Conservation (phyloP, 2,329 filamentous ascomycete species). For the Fulvia fulva region DNA sequence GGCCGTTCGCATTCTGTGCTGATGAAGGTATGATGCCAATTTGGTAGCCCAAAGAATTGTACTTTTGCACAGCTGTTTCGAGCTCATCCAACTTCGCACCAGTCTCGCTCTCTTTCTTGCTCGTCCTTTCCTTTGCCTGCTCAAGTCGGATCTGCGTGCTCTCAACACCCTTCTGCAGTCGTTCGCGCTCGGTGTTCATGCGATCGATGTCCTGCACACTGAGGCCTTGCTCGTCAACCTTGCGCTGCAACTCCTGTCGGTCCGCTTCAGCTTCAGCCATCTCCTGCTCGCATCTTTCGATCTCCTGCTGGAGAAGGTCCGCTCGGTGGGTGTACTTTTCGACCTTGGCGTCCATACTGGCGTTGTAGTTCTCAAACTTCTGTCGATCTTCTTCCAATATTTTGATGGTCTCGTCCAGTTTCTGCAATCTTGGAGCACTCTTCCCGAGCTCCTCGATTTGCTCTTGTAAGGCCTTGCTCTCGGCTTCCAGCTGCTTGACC, state of each 20-base stretch:
- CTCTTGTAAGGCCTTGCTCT: conserved; percentile 73
- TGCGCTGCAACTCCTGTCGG: conserved; percentile 70
- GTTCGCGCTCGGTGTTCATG: conserved; percentile 93
- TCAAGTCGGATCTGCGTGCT: conserved; percentile 71
- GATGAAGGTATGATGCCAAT: conserved; percentile 83
- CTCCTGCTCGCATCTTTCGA: conserved; percentile 72
- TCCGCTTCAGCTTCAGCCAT: conserved; percentile 79
- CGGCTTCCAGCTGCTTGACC: conserved; percentile 77
- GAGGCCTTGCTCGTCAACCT: conserved; percentile 88
- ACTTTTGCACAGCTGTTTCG: conserved; percentile 83
- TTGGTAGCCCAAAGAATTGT: conserved; percentile 92
- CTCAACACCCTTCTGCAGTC: conserved; percentile 84
- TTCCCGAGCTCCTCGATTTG: conserved; percentile 90
- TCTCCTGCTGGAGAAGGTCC: conserved; percentile 78
- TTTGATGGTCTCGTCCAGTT: conserved; percentile 83
- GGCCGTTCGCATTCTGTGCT: conserved; percentile 78
- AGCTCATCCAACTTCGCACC: conserved; percentile 83
- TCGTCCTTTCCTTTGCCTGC: conserved; percentile 75
- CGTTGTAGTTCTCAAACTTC: conserved; percentile 95
- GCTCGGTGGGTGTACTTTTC: conserved; percentile 83
- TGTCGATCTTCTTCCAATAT: conserved; percentile 90
- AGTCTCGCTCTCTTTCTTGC: conserved; percentile 84
- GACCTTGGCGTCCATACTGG: conserved; percentile 74
- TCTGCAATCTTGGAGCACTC: conserved; percentile 74
- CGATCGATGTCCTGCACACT: conserved; percentile 98